Percentiles rank a stretch among this genome's conserved stretches.
phyloP scores from a whole-genome alignment of 1,284 basidiomycete species.

The Schizopora paradoxa region DNA sequence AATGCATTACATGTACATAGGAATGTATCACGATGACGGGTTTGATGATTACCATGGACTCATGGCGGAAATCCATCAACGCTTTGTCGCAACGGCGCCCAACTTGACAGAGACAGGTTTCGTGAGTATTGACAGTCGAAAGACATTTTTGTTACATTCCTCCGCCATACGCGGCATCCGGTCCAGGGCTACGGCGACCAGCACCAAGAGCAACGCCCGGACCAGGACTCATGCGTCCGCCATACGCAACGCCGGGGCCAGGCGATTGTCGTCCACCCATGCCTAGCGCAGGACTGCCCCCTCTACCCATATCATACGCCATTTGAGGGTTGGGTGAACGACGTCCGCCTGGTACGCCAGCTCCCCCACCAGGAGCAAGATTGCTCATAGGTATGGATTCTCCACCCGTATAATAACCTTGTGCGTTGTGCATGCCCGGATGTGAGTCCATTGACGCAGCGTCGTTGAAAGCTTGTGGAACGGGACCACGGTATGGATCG shows the following conservation, averaged over 20 bases:
- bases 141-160: too few species aligned
- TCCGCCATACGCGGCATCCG: slow-evolving; percentile 14
- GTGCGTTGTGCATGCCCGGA: slow-evolving; percentile 3
- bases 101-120: too few species aligned
- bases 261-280: slow-evolving; percentile 10
- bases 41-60: too few species aligned
- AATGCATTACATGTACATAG: too few species aligned
- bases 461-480: slow-evolving; percentile 59
- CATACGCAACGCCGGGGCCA: slow-evolving; percentile 9
- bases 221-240: slow-evolving; percentile 13
- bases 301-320: slow-evolving; percentile 34
- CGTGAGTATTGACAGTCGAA: too few species aligned
- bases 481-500: slow-evolving; percentile 71
- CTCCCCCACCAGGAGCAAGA: slow-evolving; percentile 42
- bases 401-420: slow-evolving; percentile 27
- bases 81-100: too few species aligned
- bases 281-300: background rate
- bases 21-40: too few species aligned
- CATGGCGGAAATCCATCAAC: too few species aligned
- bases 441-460: slow-evolving; percentile 25
- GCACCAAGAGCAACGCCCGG: slow-evolving; percentile 4
- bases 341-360: slow-evolving; percentile 41
- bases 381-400: slow-evolving; percentile 78
- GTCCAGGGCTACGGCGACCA: slow-evolving; percentile 10
- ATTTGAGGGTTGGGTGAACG: slow-evolving; percentile 44